These are phyloP conservation scores for Fraxinus americana DNA, from an alignment of 257 asterid genomes.

Conservation along the genomic window DNA sequence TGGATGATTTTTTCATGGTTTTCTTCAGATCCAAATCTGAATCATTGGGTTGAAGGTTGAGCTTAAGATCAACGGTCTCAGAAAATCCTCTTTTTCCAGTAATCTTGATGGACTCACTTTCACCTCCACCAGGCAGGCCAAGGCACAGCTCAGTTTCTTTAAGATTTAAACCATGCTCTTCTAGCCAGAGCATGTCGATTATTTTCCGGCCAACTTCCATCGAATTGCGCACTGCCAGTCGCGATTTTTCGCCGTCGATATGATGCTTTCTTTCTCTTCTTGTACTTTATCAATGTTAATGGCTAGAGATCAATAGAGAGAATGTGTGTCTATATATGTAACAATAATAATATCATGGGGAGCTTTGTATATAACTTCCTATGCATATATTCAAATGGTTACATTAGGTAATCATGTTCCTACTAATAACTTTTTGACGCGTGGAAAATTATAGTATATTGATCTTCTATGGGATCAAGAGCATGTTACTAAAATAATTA, in stretches of 20 bases:
- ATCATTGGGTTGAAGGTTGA: constrained; percentile 47
- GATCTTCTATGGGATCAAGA: constrained; percentile 67
- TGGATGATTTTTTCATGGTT: constrained; percentile 24
- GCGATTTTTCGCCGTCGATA: neutral
- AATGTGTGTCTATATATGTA: neutral
- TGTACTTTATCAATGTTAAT: neutral
- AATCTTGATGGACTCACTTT: constrained; percentile 33
- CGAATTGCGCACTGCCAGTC: neutral
- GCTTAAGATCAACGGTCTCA: constrained; percentile 62
- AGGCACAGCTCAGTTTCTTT: constrained; percentile 62
- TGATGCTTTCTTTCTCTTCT: neutral
- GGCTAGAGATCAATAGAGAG: neutral
- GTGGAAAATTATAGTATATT: constrained; percentile 37
- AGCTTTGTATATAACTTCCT: constrained; percentile 31
- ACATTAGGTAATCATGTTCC: constrained; percentile 26
- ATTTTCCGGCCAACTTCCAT: constrained; percentile 38
- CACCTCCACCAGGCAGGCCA: constrained; percentile 48
- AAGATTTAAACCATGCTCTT: constrained; percentile 35
- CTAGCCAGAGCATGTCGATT: constrained; percentile 9
- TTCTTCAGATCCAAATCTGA: constrained; percentile 38
- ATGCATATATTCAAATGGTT: constrained; percentile 37
- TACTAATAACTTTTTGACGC: constrained; percentile 40
- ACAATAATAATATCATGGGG: constrained; percentile 34
- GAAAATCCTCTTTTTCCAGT: constrained; percentile 29
- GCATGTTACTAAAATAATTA: constrained; percentile 69